Percentiles rank a stretch among this genome's conserved stretches.
These are phyloP conservation scores for Aspergillus sp. DNA, from an alignment of 2,329 filamentous ascomycete species.

Conservation along the genomic window DNA sequence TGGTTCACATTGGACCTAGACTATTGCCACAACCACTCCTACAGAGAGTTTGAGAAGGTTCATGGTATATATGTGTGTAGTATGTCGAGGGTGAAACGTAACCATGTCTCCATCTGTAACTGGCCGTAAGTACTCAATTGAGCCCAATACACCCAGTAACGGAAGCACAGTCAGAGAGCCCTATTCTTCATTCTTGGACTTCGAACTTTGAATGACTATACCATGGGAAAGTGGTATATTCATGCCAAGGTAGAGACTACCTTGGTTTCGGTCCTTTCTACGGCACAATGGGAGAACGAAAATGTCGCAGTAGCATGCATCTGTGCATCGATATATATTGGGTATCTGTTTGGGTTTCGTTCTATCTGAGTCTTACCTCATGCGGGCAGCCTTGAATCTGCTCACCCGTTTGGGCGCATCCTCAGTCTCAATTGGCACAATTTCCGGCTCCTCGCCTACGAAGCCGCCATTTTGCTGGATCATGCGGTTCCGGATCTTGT, in stretches of 20 bases:
- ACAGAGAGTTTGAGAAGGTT: too few relatives aligned
- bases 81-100: slow-evolving; percentile 45
- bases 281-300: neutral
- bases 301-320: neutral
- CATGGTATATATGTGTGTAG: too few relatives aligned
- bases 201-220: slow-evolving; percentile 18
- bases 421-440: slow-evolving; percentile 67
- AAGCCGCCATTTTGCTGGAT: slow-evolving; percentile 85
- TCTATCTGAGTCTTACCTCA: slow-evolving; percentile 30
- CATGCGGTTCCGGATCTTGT: slow-evolving; percentile 77
- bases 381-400: slow-evolving; percentile 50
- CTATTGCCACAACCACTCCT: neutral
- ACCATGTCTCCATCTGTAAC: slow-evolving; percentile 28
- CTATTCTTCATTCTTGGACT: slow-evolving; percentile 34
- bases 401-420: slow-evolving; percentile 50
- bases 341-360: slow-evolving; percentile 20
- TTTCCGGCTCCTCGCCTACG: slow-evolving; percentile 67
- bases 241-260: slow-evolving; percentile 11
- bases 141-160: slow-evolving; percentile 25
- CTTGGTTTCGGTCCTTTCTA: slow-evolving; percentile 9
- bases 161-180: slow-evolving; percentile 42
- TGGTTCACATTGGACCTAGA: neutral
- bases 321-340: slow-evolving; percentile 8
- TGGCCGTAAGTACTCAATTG: slow-evolving; percentile 26
- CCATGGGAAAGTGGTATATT: slow-evolving; percentile 19